Base-by-base conservation (phyloP, 495 filamentous ascomycete genomes). In the Podospora comata region DNA sequence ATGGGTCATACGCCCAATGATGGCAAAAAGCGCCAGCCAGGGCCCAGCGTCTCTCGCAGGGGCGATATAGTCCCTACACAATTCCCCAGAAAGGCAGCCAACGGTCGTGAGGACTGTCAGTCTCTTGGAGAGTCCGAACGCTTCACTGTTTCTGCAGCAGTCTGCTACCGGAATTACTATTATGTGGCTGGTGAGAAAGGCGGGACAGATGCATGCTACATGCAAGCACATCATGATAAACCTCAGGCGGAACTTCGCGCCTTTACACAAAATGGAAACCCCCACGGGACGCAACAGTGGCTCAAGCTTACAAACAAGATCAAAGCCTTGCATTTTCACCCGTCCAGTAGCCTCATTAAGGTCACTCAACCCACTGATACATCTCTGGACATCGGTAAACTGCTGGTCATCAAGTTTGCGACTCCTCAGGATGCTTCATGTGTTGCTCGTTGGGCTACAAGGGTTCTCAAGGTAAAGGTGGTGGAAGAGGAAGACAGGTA, bases 301-400 rank as follows among this genome's bases (percentile, higher is more conserved):
- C 71, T 77, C 16, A 70, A 64, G 18, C 71, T 77, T 23, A 67
- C 70, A 2, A 16, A 5, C 3, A 71, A 67, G 34, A 23, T 61
- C 2, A 57, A 65, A 4, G 19, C 9, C 0, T 26, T 77, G 58
- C 30, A 32, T 7, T 2, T 6, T 3, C 67, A 66, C 13, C 32
- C 69, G 27, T 64, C 70, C 13, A 34, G 69, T 0, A 62, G 62
- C 27, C 34, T 20, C 28, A 60, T 76, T 67, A 76, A 67, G 54
- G 30, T 76, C n/a, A 23, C 2, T 9, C 74, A 72, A 44, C 1
- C 70, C 39, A 48, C 1, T 4, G 70, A 76, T 7, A n/a, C 58
- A 4, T 26, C 39, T 2, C 13, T 13, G 1, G 18, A 28, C 0
- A 67, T 70, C 30, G 72, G 68, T 9, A 0, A 9, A 0, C 18